Conservation (phyloP, 257 asterid species). For the Euphrasia confusa region DNA sequence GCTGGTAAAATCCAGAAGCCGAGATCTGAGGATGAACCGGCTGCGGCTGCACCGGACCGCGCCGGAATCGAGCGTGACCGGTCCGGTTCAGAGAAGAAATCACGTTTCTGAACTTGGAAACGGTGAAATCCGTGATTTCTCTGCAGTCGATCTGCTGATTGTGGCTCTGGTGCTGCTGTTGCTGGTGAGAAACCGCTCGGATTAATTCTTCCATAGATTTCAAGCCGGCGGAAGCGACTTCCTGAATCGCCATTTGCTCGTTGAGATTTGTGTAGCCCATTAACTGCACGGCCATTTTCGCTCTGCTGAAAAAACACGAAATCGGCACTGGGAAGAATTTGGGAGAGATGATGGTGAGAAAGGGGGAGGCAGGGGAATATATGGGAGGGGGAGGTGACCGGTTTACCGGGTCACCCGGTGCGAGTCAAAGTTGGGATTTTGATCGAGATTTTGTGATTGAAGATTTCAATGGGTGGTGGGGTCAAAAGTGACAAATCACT, state of each 20-base stretch:
- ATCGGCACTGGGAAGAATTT: not conserved
- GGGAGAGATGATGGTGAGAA: conserved; percentile 5
- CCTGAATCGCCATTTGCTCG: conserved; percentile 55
- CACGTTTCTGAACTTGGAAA: conserved; percentile 51
- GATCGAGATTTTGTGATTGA: conserved; percentile 37
- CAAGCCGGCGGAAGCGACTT: conserved; percentile 68
- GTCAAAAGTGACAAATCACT: conserved; percentile 25
- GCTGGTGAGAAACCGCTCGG: conserved; percentile 48
- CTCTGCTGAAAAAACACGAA: not conserved
- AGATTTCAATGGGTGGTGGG: conserved; percentile 36
- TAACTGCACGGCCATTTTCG: conserved; percentile 49
- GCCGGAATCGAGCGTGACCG: conserved; percentile 88
- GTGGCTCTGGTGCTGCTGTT: conserved; percentile 26
- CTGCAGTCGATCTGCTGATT: conserved; percentile 46
- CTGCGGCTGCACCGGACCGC: conserved; percentile 47
- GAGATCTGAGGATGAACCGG: conserved; percentile 23
- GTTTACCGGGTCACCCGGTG: conserved; percentile 31
- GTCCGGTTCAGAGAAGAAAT: conserved; percentile 44
- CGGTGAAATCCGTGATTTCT: conserved; percentile 64
- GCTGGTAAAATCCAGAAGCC: conserved; percentile 13
- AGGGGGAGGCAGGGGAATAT: conserved; percentile 24
- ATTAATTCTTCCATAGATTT: conserved; percentile 73
- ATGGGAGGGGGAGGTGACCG: conserved; percentile 39
- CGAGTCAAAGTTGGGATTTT: conserved; percentile 34
- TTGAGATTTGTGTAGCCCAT: conserved; percentile 33